phyloP scores from a whole-genome alignment of 768 basidiomycete species.

The Phlebiopsis flavidoalba region DNA sequence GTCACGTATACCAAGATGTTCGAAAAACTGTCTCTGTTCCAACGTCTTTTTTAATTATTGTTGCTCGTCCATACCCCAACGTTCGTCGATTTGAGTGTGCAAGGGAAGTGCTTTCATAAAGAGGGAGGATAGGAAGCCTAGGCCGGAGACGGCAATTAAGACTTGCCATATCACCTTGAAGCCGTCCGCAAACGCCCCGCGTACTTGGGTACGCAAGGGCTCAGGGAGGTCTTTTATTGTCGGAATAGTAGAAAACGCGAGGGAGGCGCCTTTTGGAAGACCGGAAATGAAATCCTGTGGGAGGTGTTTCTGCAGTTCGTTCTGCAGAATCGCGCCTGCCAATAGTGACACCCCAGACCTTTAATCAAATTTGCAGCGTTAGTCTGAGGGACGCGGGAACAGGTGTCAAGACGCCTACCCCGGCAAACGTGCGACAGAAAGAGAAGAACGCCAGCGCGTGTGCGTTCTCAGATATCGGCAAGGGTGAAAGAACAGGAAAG shows the following conservation, averaged over 20 bases:
- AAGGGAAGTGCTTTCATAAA: conserved; percentile 24
- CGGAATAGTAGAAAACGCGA: conserved; percentile 44
- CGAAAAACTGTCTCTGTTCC: no score
- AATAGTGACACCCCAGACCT: conserved; percentile 51
- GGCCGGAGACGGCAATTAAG: conserved; percentile 23
- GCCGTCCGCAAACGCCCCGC: conserved; percentile 26
- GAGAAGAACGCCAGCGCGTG: conserved; percentile 29
- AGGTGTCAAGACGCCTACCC: conserved; percentile 7
- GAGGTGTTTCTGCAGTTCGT: conserved; percentile 36
- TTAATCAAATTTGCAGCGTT: conserved; percentile 23
- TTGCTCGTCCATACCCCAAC: conserved; percentile 17
- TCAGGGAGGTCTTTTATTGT: conserved; percentile 29
- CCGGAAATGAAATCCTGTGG: conserved; percentile 32
- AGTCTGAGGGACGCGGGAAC: not conserved
- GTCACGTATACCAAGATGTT: no score
- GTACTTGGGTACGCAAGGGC: conserved; percentile 20
- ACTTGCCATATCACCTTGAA: conserved; percentile 26
- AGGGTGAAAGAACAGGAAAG: conserved; percentile 24
- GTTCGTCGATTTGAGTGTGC: conserved; percentile 21
- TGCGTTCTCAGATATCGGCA: conserved; percentile 27
- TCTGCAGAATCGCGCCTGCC: conserved; percentile 48
- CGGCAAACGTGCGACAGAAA: conserved; percentile 16
- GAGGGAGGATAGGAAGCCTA: conserved; percentile 21
- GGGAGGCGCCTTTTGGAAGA: conserved; percentile 31
- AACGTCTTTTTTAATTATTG: not conserved